phyloP scores from a whole-genome alignment of 495 filamentous ascomycete genomes.

The Chlorociboria aeruginascens region DNA sequence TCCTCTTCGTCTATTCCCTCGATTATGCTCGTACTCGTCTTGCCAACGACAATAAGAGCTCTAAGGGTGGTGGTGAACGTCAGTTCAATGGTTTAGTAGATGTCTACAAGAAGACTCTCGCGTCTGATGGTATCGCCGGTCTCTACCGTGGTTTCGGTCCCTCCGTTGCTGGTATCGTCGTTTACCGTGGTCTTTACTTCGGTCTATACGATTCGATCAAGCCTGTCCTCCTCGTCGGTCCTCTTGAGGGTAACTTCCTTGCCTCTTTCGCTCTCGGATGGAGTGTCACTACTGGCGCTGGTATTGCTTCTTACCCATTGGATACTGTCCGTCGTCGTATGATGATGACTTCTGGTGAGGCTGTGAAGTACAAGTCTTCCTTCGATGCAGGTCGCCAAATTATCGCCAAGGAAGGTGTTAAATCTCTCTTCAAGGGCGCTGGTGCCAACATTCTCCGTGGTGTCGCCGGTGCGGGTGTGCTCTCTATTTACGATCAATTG shows the following conservation, averaged over 20 bases:
- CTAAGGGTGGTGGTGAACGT: conserved; percentile 92
- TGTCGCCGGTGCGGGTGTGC: conserved; percentile 99
- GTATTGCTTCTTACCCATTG: conserved; percentile 99
- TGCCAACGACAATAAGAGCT: conserved; percentile 97
- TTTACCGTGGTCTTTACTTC: conserved; percentile 99
- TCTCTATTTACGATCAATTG: conserved; percentile 99
- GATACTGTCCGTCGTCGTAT: conserved; percentile 99
- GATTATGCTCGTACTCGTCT: conserved; percentile 99
- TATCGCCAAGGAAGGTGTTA: conserved; percentile 88
- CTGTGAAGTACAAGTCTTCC: conserved; percentile 98
- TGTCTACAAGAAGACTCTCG: conserved; percentile 99
- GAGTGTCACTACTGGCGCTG: conserved; percentile 98
- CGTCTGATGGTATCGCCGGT: conserved; percentile 94
- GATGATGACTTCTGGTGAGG: conserved; percentile 98
- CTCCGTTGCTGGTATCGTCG: conserved; percentile 94
- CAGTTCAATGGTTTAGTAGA: conserved; percentile 99
- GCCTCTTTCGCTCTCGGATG: conserved; percentile 98
- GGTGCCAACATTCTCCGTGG: conserved; percentile 99
- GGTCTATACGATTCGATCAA: conserved; percentile 99
- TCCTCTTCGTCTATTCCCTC: conserved; percentile 99
- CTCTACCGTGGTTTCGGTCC: conserved; percentile 99
- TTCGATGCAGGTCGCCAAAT: conserved; percentile 93
- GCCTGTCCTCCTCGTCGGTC: conserved; percentile 86
- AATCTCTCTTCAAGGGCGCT: conserved; percentile 99
- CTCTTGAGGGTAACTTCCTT: conserved; percentile 95